Evolutionary conservation across 2,329 filamentous ascomycete species (phyloP).

Genomic region (Cytospora mali): DNA sequence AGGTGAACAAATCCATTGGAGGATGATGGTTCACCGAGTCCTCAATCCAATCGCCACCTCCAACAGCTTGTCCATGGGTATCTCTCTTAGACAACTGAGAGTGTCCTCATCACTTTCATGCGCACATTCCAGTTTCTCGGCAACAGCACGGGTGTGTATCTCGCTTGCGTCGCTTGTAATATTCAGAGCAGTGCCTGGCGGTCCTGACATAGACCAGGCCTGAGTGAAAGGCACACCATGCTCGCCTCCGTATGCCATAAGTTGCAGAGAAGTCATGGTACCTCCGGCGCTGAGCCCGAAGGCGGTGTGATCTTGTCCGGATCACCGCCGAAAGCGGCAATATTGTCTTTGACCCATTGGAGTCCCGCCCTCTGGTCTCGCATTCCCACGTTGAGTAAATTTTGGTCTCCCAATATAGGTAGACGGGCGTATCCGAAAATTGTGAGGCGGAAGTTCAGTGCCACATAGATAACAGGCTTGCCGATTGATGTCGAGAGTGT

Average conservation of each 20-base stretch:
- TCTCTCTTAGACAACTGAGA: slow-evolving; percentile 31
- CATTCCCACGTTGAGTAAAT: slow-evolving; percentile 36
- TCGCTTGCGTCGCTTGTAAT: slow-evolving; percentile 36
- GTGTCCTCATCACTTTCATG: slow-evolving; percentile 23
- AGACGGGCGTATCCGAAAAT: slow-evolving; percentile 39
- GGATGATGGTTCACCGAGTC: slow-evolving; percentile 36
- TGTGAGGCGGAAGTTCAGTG: slow-evolving; percentile 35
- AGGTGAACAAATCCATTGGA: slow-evolving; percentile 34
- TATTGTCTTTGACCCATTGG: slow-evolving; percentile 37
- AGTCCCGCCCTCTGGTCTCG: slow-evolving; percentile 33
- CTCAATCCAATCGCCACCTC: slow-evolving; percentile 34
- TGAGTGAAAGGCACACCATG: slow-evolving; percentile 38
- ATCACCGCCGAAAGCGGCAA: slow-evolving; percentile 35
- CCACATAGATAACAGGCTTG: slow-evolving; percentile 33
- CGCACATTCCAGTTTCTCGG: slow-evolving; percentile 30
- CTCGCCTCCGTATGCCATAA: slow-evolving; percentile 36
- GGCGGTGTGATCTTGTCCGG: slow-evolving; percentile 31
- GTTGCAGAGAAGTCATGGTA: slow-evolving; percentile 33
- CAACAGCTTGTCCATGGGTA: slow-evolving; percentile 32
- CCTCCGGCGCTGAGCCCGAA: slow-evolving; percentile 33
- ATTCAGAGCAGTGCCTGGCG: slow-evolving; percentile 39
- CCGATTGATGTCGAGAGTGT: slow-evolving; percentile 27
- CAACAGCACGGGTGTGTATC: slow-evolving; percentile 34
- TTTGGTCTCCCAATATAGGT: slow-evolving; percentile 32
- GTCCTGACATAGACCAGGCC: slow-evolving; percentile 40